These are phyloP conservation scores for Bassia scoparia DNA, from an alignment of 148 eudicot species.

Conservation along the genomic window DNA sequence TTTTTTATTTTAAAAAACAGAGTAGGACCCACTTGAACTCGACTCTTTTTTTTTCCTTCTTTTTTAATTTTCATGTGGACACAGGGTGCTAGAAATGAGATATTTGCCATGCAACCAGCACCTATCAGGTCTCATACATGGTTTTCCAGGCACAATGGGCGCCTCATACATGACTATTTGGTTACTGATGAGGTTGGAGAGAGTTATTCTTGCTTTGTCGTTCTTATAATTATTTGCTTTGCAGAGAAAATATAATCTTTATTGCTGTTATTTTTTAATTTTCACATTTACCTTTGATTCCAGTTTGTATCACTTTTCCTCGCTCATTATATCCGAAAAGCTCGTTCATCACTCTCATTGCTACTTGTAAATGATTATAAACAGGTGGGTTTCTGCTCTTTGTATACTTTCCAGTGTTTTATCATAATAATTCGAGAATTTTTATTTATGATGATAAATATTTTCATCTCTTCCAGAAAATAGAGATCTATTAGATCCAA, in stretches of 20 bases:
- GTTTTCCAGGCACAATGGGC: conserved; percentile 97
- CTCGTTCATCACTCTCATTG: conserved; percentile 94
- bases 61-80: conserved; percentile 1
- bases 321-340: conserved; percentile 91
- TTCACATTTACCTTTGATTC: conserved; percentile 8
- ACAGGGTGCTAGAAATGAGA: conserved; percentile 96
- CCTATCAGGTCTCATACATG: conserved; percentile 98
- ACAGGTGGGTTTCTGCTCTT: conserved; percentile 52
- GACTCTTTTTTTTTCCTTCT: too few relatives aligned
- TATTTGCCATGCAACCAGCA: conserved; percentile 98
- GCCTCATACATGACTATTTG: conserved; percentile 85
- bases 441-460: not conserved
- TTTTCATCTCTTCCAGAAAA: conserved; percentile 46
- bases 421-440: not conserved
- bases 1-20: not conserved
- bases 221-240: not conserved
- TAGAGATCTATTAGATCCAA: conserved; percentile 72
- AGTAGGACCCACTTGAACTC: not conserved
- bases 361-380: conserved; percentile 91
- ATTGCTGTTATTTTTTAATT: not conserved
- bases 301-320: conserved; percentile 88
- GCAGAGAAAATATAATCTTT: not conserved
- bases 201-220: not conserved
- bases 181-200: conserved; percentile 80
- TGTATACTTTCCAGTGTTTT: not conserved